A percentile compares a stretch with the other conserved stretches of the same genome.
Conservation (phyloP, 257 asterid species). For the Solanum habrochaites region DNA sequence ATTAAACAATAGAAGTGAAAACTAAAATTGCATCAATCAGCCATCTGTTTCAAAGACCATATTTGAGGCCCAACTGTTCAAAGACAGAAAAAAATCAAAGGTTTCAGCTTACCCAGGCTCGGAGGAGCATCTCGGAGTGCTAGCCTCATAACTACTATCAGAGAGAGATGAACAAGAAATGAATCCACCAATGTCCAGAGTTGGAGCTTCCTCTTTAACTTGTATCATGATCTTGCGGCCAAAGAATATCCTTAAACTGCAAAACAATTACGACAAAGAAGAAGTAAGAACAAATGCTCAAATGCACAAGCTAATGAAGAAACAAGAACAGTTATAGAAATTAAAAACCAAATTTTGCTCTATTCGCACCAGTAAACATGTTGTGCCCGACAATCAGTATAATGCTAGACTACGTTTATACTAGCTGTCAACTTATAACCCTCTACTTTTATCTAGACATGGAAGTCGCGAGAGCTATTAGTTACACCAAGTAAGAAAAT, state of each 20-base stretch:
- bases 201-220: conserved; percentile 23
- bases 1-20: not conserved
- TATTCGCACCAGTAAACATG: not conserved
- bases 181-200: not conserved
- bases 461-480: not conserved
- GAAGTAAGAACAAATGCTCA: not conserved
- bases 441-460: not conserved
- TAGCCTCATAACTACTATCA: conserved; percentile 28
- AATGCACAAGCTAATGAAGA: not conserved
- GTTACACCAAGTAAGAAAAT: not conserved
- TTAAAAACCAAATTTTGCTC: not conserved
- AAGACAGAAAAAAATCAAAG: not conserved
- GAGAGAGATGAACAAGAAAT: conserved; percentile 17
- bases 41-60: not conserved
- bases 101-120: conserved; percentile 26
- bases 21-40: not conserved
- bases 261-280: not conserved
- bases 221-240: conserved; percentile 23
- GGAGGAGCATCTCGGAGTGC: conserved; percentile 26
- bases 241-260: conserved; percentile 1
- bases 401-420: not conserved
- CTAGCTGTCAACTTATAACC: not conserved
- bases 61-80: not conserved
- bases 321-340: not conserved
- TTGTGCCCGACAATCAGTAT: not conserved